These are phyloP conservation scores for Ceratobasidium sp. DNA, from an alignment of 1,284 basidiomycete genomes.

Conservation along the genomic window DNA sequence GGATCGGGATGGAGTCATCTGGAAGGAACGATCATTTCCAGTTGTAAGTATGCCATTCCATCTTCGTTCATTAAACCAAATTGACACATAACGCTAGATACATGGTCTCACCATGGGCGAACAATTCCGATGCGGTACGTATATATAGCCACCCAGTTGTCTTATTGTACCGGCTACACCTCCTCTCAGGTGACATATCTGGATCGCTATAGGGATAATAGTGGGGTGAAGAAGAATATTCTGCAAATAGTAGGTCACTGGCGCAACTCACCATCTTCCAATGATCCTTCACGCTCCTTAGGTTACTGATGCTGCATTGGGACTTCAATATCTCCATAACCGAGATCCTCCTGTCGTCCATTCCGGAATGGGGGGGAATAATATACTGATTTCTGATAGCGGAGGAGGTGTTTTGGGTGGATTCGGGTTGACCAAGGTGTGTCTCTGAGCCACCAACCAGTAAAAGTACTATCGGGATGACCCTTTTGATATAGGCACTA, in stretches of 20 bases:
- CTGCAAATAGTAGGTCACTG: conserved; percentile 28
- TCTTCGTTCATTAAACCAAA: background rate
- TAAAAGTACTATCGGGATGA: no score
- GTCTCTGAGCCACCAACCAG: background rate
- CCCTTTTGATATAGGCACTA: no score
- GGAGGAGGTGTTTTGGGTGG: conserved; percentile 24
- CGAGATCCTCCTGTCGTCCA: conserved; percentile 21
- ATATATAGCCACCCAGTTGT: no score
- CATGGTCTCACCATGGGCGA: conserved; percentile 34
- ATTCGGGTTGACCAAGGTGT: conserved; percentile 29
- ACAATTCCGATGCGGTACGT: conserved; percentile 29
- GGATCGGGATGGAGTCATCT: conserved; percentile 25
- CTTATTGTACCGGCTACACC: no score
- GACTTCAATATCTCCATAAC: conserved; percentile 30
- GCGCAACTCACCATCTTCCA: background rate
- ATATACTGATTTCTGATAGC: conserved; percentile 25
- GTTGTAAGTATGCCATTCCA: conserved; percentile 1
- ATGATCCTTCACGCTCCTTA: background rate
- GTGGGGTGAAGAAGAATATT: conserved; percentile 19
- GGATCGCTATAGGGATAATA: conserved; percentile 8
- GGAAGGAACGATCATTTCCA: conserved; percentile 16
- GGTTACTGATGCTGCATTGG: conserved; percentile 33
- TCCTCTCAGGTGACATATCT: conserved; percentile 32
- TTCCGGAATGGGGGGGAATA: conserved; percentile 23
- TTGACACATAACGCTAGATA: conserved; percentile 1